These are phyloP conservation scores for Benincasa hispida DNA, from an alignment of 306 rosid genomes.

Conservation along the genomic window DNA sequence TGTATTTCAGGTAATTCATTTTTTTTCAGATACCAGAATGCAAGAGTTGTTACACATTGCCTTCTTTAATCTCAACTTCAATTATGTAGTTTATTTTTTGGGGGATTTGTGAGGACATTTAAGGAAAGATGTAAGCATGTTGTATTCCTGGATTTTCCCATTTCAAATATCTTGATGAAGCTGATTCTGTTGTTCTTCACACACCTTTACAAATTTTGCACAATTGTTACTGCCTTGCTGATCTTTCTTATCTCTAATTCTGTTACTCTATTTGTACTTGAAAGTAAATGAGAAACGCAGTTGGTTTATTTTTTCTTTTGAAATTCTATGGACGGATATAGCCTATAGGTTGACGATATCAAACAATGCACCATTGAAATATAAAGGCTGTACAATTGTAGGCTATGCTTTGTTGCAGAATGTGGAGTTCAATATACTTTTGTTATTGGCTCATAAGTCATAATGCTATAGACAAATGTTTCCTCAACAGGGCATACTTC, in stretches of 20 bases:
- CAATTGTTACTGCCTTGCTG: neutral
- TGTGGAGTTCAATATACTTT: neutral
- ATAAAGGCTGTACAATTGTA: neutral
- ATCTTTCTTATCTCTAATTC: neutral
- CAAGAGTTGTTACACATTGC: neutral
- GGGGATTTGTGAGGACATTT: neutral
- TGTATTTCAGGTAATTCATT: slow-evolving; percentile 41
- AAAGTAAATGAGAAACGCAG: neutral
- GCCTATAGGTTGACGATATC: neutral
- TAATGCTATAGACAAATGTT: neutral
- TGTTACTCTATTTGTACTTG: neutral
- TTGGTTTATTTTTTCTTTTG: neutral
- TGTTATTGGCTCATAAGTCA: neutral
- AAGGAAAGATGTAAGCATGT: neutral
- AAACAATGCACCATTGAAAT: neutral
- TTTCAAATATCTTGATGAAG: neutral
- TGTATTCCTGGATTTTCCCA: neutral
- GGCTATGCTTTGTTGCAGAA: neutral
- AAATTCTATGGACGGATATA: neutral
- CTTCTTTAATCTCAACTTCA: neutral
- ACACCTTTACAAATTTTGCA: neutral
- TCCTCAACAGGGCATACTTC: neutral
- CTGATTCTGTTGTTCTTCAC: neutral
- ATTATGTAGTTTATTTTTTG: neutral
- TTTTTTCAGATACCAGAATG: neutral